phyloP scores from a whole-genome alignment of 495 filamentous ascomycete species.

The Xanthoparmelia taractica region DNA sequence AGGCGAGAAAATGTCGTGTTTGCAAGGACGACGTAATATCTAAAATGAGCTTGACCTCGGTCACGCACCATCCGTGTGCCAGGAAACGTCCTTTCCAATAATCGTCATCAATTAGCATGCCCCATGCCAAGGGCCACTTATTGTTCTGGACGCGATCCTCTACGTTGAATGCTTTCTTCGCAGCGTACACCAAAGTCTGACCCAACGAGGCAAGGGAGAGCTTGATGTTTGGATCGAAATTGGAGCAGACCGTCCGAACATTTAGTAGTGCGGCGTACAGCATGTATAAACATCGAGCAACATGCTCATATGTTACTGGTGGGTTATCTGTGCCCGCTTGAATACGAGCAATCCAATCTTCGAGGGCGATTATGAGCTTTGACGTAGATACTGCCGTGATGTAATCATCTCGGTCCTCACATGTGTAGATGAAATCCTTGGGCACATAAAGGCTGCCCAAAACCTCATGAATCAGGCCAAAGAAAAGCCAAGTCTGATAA shows the following conservation, averaged over 20 bases:
- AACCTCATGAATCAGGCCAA: conserved; percentile 10
- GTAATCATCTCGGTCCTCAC: not conserved
- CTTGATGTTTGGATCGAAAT: not conserved
- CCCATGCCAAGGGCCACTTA: not conserved
- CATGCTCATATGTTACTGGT: not conserved
- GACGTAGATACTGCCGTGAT: conserved; percentile 4
- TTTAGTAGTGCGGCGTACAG: not conserved
- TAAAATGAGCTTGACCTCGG: not conserved
- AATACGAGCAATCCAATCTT: conserved; percentile 1
- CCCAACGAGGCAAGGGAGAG: conserved; percentile 3
- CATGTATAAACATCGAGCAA: conserved; percentile 2
- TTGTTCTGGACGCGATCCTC: not conserved
- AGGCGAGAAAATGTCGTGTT: not conserved
- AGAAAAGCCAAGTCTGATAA: conserved; percentile 15
- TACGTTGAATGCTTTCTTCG: not conserved
- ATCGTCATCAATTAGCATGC: not conserved
- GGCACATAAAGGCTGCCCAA: conserved; percentile 1
- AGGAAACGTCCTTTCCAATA: not conserved
- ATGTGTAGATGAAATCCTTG: not conserved
- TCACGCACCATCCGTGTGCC: conserved; percentile 7
- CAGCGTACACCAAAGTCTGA: not conserved
- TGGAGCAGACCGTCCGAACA: not conserved
- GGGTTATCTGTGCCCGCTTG: not conserved
- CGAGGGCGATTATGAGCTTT: not conserved
- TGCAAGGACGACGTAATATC: not conserved